A percentile compares a stretch with the other conserved stretches of the same genome.
Conservation (phyloP, 75 land plant species). For the Isoetes taiwanensis region DNA sequence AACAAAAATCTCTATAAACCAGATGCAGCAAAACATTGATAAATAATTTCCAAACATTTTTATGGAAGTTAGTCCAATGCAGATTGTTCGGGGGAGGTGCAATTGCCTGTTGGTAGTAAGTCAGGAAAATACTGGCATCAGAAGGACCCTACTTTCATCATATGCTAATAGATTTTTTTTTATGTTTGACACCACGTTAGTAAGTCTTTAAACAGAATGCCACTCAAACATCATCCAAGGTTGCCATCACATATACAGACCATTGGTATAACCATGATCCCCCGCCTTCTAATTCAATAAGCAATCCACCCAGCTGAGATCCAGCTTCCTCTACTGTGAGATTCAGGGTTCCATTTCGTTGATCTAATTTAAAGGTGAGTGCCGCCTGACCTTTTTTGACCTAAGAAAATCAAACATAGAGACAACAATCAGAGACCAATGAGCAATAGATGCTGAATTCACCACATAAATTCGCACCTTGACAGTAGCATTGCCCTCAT, state of each 20-base stretch:
- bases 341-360: constrained; percentile 34
- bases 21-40: not conserved
- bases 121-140: too few species aligned
- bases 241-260: constrained; percentile 17
- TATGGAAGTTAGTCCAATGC: too few species aligned
- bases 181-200: not conserved
- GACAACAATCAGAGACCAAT: not conserved
- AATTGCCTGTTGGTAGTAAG: not conserved
- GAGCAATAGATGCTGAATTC: not conserved
- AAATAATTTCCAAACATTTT: too few species aligned
- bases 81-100: too few species aligned
- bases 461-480: constrained; percentile 23
- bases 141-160: not conserved
- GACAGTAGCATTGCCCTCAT: constrained; percentile 47
- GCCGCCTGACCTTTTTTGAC: constrained; percentile 57
- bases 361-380: constrained; percentile 23
- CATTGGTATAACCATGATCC: constrained; percentile 85
- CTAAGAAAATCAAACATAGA: constrained; percentile 13
- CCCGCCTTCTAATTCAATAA: constrained; percentile 50
- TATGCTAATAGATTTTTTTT: not conserved
- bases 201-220: not conserved
- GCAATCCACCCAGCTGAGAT: constrained; percentile 31
- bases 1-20: not conserved
- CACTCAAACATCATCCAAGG: not conserved
- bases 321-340: constrained; percentile 35